Conservation (phyloP, 2,329 filamentous ascomycete genomes). For the Davidsoniella neocaledoniae region DNA sequence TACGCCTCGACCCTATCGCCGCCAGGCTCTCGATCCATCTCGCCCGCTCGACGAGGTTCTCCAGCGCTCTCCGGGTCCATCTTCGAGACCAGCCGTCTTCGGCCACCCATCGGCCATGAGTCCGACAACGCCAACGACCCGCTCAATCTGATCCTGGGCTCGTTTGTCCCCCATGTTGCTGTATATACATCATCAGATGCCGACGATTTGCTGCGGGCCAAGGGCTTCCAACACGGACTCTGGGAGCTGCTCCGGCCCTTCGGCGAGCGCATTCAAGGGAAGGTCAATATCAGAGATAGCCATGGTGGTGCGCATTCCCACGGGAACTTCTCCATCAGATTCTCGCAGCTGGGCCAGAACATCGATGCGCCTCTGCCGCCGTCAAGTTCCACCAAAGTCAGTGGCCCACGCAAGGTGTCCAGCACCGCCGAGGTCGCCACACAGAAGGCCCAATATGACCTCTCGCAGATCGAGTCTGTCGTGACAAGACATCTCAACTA, state of each 20-base stretch:
- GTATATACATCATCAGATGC: constrained; percentile 79
- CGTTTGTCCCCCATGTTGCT: constrained; percentile 78
- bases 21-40: constrained; percentile 49
- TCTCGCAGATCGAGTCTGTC: constrained; percentile 60
- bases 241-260: constrained; percentile 80
- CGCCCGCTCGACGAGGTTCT: constrained; percentile 42
- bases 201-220: constrained; percentile 60
- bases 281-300: constrained; percentile 80
- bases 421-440: constrained; percentile 6
- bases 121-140: constrained; percentile 35
- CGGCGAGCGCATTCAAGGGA: constrained; percentile 73
- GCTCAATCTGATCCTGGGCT: constrained; percentile 54
- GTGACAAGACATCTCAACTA: constrained; percentile 65
- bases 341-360: constrained; percentile 51
- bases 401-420: neutral
- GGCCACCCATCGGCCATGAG: constrained; percentile 27
- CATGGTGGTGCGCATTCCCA: constrained; percentile 65
- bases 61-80: constrained; percentile 42
- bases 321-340: constrained; percentile 82
- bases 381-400: constrained; percentile 14
- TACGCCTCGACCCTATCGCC: constrained; percentile 52
- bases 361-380: constrained; percentile 33
- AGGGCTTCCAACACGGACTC: constrained; percentile 69
- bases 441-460: constrained; percentile 13
- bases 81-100: constrained; percentile 30